Evolutionary conservation across 768 basidiomycete genomes (phyloP).

Genomic region (Lepiota venenata): DNA sequence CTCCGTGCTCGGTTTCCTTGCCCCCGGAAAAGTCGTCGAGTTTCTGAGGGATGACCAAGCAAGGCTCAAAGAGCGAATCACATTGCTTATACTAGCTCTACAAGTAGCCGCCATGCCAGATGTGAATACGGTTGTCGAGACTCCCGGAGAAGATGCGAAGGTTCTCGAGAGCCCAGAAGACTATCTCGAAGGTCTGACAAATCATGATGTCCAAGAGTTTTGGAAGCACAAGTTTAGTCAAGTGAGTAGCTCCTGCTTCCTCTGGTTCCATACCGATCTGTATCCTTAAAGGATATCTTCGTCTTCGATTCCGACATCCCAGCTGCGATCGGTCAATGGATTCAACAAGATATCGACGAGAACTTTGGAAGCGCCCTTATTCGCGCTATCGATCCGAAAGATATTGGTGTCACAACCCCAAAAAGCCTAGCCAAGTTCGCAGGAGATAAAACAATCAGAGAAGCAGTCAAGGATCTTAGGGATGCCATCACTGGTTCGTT

Average conservation of each 20-base stretch:
- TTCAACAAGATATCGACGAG: constrained; percentile 15
- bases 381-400: constrained; percentile 17
- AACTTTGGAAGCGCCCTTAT: constrained; percentile 7
- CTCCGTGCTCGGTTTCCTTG: constrained; percentile 16
- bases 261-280: neutral
- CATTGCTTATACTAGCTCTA: constrained; percentile 14
- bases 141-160: constrained; percentile 11
- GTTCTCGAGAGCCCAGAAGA: neutral
- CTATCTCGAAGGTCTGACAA: neutral
- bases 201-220: constrained; percentile 18
- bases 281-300: neutral
- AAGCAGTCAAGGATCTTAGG: constrained; percentile 3
- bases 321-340: constrained; percentile 13
- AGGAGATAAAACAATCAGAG: constrained; percentile 14
- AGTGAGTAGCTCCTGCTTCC: constrained; percentile 9
- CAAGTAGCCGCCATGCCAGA: constrained; percentile 9
- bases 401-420: constrained; percentile 20
- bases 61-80: constrained; percentile 20
- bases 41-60: constrained; percentile 21
- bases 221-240: constrained; percentile 23
- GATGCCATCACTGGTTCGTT: neutral
- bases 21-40: constrained; percentile 17
- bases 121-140: constrained; percentile 14
- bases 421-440: constrained; percentile 16
- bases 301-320: neutral